Evolutionary conservation across 805 yeast species (phyloP).

Genomic region (Myxozyma geophila): DNA sequence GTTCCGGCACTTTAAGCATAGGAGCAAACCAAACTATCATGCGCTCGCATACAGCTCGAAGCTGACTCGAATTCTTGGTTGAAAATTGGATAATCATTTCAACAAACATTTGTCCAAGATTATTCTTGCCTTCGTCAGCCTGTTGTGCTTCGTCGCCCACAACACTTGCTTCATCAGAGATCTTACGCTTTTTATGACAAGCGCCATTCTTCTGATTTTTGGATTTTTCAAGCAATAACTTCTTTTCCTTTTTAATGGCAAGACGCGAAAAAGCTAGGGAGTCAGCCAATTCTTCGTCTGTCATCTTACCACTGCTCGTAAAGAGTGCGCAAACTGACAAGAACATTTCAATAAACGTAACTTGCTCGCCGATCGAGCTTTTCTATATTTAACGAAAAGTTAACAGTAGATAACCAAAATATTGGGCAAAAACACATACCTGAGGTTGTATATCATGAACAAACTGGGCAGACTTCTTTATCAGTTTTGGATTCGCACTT

Average conservation of each 20-base stretch:
- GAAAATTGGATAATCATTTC: conserved; percentile 22
- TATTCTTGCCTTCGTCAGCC: background rate
- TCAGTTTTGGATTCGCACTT: background rate
- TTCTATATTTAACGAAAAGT: background rate
- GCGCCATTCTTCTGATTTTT: background rate
- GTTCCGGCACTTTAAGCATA: conserved; percentile 13
- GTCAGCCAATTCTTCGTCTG: conserved; percentile 18
- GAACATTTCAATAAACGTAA: conserved; percentile 10
- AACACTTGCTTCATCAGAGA: background rate
- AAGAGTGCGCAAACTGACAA: conserved; percentile 11
- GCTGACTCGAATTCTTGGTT: conserved; percentile 15
- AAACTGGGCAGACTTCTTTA: conserved; percentile 4
- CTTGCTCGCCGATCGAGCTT: background rate
- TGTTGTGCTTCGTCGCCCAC: background rate
- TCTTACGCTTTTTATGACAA: conserved; percentile 2
- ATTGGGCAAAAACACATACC: background rate
- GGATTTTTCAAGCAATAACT: background rate
- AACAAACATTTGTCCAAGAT: conserved; percentile 11
- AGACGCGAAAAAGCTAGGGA: conserved; percentile 6
- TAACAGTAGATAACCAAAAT: no score
- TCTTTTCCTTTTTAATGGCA: background rate
- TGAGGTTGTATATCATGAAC: background rate
- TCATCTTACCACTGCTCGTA: background rate
- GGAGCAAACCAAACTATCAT: conserved; percentile 19
- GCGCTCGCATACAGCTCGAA: conserved; percentile 16